Evolutionary conservation across 225 moss, liverwort and hornwort genomes (phyloP).

Genomic region (Polytrichum commune): DNA sequence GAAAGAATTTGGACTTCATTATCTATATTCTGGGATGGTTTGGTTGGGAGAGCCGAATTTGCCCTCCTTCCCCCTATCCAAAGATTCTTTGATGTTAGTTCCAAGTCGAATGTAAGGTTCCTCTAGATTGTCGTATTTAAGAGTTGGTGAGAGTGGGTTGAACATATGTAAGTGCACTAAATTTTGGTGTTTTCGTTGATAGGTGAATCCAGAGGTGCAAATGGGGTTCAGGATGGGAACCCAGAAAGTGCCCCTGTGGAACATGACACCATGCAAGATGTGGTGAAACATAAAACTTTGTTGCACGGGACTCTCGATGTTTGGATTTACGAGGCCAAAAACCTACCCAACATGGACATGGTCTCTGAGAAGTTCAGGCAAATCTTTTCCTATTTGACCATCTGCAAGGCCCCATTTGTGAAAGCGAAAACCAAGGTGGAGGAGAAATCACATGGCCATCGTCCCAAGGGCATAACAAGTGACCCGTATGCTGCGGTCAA

Average conservation of each 20-base stretch:
- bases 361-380: conserved; percentile 70
- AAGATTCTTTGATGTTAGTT: no score
- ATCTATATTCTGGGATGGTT: no score
- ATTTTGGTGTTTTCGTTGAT: not conserved
- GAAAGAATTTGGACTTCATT: no score
- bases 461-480: conserved; percentile 69
- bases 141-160: not conserved
- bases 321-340: conserved; percentile 46
- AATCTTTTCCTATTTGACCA: conserved; percentile 49
- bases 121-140: not conserved
- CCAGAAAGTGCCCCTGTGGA: conserved; percentile 24
- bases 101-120: no score
- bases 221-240: not conserved
- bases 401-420: conserved; percentile 45
- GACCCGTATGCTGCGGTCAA: conserved; percentile 75
- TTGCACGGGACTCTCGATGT: conserved; percentile 75
- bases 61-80: no score
- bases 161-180: not conserved
- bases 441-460: conserved; percentile 33
- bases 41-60: no score
- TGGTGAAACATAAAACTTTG: conserved; percentile 41
- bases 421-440: conserved; percentile 24
- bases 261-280: conserved; percentile 32
- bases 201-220: not conserved
- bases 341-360: conserved; percentile 81